Evolutionary conservation across 2,329 filamentous ascomycete species (phyloP), one percentile per base, ranked within the genome.

Genomic region (Penicillium palitans): DNA sequence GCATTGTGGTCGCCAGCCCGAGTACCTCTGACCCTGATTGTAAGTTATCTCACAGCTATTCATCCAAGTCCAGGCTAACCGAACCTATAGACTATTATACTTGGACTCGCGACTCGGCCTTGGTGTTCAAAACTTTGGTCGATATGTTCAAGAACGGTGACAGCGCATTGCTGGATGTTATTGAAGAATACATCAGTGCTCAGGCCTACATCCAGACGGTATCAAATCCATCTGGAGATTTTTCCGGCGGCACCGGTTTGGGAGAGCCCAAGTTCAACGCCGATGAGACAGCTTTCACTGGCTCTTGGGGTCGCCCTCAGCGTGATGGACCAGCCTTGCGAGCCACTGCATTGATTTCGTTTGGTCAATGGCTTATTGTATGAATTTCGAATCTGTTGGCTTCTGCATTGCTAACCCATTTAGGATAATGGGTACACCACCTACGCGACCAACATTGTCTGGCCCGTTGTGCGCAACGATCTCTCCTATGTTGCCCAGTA

Each of bases 271-370:
- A 93, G 74, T 93, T 84, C 74, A 80, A 88, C 56, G 84, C 85
- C 41, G 83, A 91, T 63, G 75, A 83, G 58, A 83, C 79, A 10
- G 79, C 84, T 8, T 92, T 85, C 71, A 89, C 71, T 2, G 72
- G 84, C 29, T 70, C 77, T 6, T 93, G 90, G 90, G 90, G 89
- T 29, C 85, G 90, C 21, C 90, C 90, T 13, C 90, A 95, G 74
- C 82, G 88, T 42, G 90, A 95, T 73, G 90, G 90, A 0, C 90
- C 91, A 25, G 85, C 90, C 24, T 82, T 95, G 40, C 83, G 91
- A 51, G 90, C 90, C 1, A 90, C 86, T 46, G 85, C 90, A 2
- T 74, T 95, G 68, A 87, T 90, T 54, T 80, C 81, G 0, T 95
- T 93, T 70, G 84, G 87, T 7, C 86, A 87, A 68, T 91, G 88